These are phyloP conservation scores for Penicillium riverlandense DNA, from an alignment of 495 filamentous ascomycete genomes.

Conservation along the genomic window DNA sequence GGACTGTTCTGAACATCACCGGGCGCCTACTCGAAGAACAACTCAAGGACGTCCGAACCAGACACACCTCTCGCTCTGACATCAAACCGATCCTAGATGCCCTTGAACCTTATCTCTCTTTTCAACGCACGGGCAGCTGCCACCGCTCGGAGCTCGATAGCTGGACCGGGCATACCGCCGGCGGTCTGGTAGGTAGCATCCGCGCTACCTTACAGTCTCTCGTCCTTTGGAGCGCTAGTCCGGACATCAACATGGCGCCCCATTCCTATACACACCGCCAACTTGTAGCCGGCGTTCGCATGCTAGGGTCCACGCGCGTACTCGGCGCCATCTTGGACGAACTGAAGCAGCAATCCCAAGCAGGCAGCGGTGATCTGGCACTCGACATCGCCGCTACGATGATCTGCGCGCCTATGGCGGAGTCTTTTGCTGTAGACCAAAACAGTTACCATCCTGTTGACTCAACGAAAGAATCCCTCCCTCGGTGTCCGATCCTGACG, in stretches of 20 bases:
- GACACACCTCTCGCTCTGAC: constrained; percentile 59
- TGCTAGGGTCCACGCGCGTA: constrained; percentile 61
- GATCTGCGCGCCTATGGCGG: constrained; percentile 61
- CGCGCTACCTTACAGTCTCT: constrained; percentile 61
- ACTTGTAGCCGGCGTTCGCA: constrained; percentile 54
- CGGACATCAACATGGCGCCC: constrained; percentile 57
- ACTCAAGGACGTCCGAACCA: constrained; percentile 63
- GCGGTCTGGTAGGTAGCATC: constrained; percentile 56
- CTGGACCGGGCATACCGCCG: constrained; percentile 58
- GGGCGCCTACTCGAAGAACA: constrained; percentile 69
- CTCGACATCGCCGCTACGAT: constrained; percentile 71
- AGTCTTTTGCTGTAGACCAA: constrained; percentile 39
- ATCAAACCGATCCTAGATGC: constrained; percentile 64
- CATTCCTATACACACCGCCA: constrained; percentile 76
- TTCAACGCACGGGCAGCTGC: constrained; percentile 56
- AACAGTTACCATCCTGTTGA: constrained; percentile 30
- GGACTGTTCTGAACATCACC: constrained; percentile 74
- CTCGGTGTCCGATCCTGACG: constrained; percentile 37
- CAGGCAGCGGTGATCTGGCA: constrained; percentile 51
- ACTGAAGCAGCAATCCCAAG: constrained; percentile 47
- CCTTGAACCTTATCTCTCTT: constrained; percentile 61
- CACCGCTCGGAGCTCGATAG: constrained; percentile 67
- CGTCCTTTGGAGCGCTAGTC: constrained; percentile 63
- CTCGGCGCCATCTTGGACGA: constrained; percentile 63
- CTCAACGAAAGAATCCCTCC: constrained; percentile 31